phyloP scores from a whole-genome alignment of 2,329 filamentous ascomycete species.

The Bipolaris cookei region DNA sequence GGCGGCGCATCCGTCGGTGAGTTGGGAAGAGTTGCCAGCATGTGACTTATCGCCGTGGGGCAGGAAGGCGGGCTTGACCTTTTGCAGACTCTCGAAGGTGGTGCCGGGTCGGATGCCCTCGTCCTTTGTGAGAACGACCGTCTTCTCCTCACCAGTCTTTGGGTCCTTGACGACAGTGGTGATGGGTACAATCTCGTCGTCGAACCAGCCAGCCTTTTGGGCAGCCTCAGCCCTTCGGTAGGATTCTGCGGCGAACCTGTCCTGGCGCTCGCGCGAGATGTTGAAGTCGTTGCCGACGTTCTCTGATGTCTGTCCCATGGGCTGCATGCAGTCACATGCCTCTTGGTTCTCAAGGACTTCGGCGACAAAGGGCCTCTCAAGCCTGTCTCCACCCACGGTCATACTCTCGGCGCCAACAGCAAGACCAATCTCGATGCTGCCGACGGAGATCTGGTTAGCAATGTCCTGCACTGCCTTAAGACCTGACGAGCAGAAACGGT shows the following conservation, averaged over 20 bases:
- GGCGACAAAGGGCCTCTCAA: conserved; percentile 76
- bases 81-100: conserved; percentile 78
- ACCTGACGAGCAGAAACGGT: conserved; percentile 97
- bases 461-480: conserved; percentile 96
- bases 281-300: conserved; percentile 93
- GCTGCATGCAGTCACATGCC: conserved; percentile 83
- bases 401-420: conserved; percentile 90
- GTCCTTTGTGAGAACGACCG: conserved; percentile 80
- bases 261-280: conserved; percentile 79
- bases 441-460: conserved; percentile 80
- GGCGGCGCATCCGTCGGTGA: conserved; percentile 92
- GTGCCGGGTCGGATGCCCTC: conserved; percentile 92
- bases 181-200: conserved; percentile 93
- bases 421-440: conserved; percentile 85
- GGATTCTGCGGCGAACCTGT: conserved; percentile 83
- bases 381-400: conserved; percentile 73
- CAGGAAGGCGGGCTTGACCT: conserved; percentile 89
- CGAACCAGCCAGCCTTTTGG: conserved; percentile 89
- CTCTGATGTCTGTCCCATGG: conserved; percentile 98
- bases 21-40: conserved; percentile 91
- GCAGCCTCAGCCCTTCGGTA: conserved; percentile 87
- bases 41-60: conserved; percentile 86
- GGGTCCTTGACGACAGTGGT: conserved; percentile 80
- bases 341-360: conserved; percentile 78
- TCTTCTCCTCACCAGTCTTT: conserved; percentile 77